A percentile compares a stretch with the other conserved stretches of the same genome.
Evolutionary conservation across 1,284 basidiomycete species (phyloP).

Genomic region (Laetiporus sulphureus): DNA sequence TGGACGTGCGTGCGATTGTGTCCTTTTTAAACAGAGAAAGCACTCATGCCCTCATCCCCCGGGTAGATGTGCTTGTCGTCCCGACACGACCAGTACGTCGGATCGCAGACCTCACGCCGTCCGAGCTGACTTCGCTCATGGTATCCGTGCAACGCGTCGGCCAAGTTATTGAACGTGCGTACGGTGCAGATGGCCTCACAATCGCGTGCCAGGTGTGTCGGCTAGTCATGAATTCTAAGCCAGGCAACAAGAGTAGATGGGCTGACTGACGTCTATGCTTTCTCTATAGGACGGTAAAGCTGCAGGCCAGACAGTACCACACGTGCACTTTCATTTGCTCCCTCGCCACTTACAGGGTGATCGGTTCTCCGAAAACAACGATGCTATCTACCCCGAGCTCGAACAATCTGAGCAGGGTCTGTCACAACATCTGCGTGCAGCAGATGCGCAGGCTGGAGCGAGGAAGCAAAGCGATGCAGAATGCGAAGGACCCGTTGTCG

Average conservation of each 20-base stretch:
- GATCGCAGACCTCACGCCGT: conserved; percentile 61
- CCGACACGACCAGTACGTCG: conserved; percentile 74
- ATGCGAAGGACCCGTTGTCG: neutral
- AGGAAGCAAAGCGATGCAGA: neutral
- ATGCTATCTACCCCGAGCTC: conserved; percentile 74
- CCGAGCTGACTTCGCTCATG: conserved; percentile 78
- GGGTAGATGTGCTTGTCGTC: conserved; percentile 81
- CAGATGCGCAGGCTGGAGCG: conserved; percentile 4
- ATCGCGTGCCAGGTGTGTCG: conserved; percentile 70
- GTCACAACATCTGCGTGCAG: conserved; percentile 29
- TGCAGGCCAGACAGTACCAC: conserved; percentile 83
- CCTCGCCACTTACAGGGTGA: conserved; percentile 70
- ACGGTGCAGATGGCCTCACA: conserved; percentile 71
- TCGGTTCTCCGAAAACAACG: conserved; percentile 64
- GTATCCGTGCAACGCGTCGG: conserved; percentile 68
- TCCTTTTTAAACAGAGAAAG: too few species aligned
- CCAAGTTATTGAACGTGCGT: conserved; percentile 60
- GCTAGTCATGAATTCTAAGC: neutral
- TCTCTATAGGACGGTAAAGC: conserved; percentile 72
- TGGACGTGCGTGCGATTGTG: conserved; percentile 65
- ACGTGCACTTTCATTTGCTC: conserved; percentile 87
- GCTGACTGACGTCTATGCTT: neutral
- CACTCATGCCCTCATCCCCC: too few species aligned
- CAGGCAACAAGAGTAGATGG: too few species aligned
- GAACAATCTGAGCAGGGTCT: conserved; percentile 59